Evolutionary conservation across 1,139 yeast genomes (phyloP).

Genomic region (Candida labiduridarum): DNA sequence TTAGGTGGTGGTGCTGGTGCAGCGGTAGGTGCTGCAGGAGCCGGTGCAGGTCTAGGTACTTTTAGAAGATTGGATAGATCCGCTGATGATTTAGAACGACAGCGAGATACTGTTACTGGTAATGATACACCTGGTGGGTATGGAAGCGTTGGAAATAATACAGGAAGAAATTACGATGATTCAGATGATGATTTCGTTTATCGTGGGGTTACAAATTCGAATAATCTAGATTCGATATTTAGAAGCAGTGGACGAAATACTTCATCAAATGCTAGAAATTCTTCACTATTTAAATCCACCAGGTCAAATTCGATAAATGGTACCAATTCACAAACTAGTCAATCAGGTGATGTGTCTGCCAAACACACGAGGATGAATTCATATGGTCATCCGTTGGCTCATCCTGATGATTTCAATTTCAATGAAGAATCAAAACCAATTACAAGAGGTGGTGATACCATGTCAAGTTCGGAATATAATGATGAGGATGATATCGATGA

Average conservation of each 20-base stretch:
- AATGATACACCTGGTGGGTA: constrained; percentile 8
- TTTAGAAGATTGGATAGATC: constrained; percentile 11
- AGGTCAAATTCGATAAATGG: constrained; percentile 15
- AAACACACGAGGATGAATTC: constrained; percentile 17
- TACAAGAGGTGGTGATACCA: constrained; percentile 7
- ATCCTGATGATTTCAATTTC: constrained; percentile 18
- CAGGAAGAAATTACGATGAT: constrained; percentile 15
- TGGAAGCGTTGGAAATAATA: constrained; percentile 13
- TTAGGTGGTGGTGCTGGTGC: constrained; percentile 14
- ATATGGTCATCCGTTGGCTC: constrained; percentile 20
- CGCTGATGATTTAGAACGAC: constrained; percentile 14
- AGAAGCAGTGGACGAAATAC: constrained; percentile 19
- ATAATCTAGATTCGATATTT: constrained; percentile 47
- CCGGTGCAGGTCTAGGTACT: constrained; percentile 14
- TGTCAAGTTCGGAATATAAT: constrained; percentile 10
- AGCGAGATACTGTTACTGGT: constrained; percentile 5
- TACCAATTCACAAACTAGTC: constrained; percentile 5
- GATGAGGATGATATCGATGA: constrained; percentile 5
- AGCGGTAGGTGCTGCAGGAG: constrained; percentile 13
- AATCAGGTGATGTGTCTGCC: constrained; percentile 4
- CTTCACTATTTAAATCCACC: constrained; percentile 19
- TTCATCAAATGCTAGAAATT: constrained; percentile 17
- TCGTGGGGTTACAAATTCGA: constrained; percentile 49
- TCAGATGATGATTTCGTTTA: constrained; percentile 41
- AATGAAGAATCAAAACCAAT: constrained; percentile 10